phyloP scores from a whole-genome alignment of 345 rosid species.

The Pistacia vera region DNA sequence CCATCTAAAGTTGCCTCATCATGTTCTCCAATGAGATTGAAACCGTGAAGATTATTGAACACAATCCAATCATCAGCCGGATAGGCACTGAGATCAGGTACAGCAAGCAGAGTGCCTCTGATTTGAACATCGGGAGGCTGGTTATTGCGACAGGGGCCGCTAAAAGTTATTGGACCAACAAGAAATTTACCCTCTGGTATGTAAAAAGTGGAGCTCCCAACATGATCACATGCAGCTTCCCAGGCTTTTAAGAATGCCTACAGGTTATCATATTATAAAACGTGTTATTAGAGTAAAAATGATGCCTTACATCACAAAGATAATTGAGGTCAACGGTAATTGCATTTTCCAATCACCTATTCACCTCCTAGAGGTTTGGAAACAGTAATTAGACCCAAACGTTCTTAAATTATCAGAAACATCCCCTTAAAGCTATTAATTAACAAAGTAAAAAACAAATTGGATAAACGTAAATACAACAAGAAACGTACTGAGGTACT shows the following conservation, averaged over 20 bases:
- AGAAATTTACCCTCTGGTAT: conserved; percentile 36
- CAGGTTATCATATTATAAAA: no score
- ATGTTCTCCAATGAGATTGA: conserved; percentile 28
- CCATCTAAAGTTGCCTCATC: conserved; percentile 33
- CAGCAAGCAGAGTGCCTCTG: conserved; percentile 43
- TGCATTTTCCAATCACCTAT: no score
- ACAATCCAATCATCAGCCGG: conserved; percentile 34
- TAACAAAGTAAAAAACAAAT: no score
- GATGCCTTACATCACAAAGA: no score
- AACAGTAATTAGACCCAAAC: no score
- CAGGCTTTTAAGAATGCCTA: conserved; percentile 46
- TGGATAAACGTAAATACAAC: background rate
- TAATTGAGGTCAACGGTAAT: no score
- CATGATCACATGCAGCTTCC: conserved; percentile 39
- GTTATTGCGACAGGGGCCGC: conserved; percentile 38
- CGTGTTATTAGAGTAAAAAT: no score
- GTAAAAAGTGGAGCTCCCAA: conserved; percentile 29
- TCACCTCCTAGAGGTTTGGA: no score
- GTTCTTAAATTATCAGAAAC: no score
- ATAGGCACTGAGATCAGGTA: conserved; percentile 20
- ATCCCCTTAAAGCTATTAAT: no score
- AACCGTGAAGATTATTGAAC: conserved; percentile 28
- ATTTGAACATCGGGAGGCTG: conserved; percentile 35
- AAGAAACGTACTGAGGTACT: conserved; percentile 34
- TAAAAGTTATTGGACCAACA: conserved; percentile 33